Conservation (phyloP, 495 filamentous ascomycete species). For the Neohortaea acidophila region DNA sequence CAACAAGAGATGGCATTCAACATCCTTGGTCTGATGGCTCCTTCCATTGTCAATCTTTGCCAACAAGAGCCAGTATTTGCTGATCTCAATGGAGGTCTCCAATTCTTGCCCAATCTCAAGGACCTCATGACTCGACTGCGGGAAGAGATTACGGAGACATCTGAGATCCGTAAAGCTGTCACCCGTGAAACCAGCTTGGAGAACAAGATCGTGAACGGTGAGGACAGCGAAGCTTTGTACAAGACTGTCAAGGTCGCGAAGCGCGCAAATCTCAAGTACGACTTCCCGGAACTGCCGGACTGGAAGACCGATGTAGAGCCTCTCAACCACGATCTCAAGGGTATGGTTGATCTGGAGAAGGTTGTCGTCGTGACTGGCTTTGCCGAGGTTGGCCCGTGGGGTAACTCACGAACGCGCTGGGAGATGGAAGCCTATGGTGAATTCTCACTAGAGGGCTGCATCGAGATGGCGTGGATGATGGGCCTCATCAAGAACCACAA, state of each 20-base stretch:
- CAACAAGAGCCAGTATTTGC: constrained; percentile 91
- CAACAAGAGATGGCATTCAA: constrained; percentile 99
- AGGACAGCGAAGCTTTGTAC: constrained; percentile 79
- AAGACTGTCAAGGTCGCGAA: constrained; percentile 85
- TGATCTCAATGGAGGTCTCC: constrained; percentile 91
- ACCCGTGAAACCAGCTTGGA: constrained; percentile 92
- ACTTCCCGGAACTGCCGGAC: constrained; percentile 77
- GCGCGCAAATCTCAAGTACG: constrained; percentile 91
- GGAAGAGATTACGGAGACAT: constrained; percentile 83
- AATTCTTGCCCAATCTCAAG: constrained; percentile 96
- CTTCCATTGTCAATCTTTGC: constrained; percentile 85
- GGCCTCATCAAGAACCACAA: constrained; percentile 98
- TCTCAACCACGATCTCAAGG: constrained; percentile 71
- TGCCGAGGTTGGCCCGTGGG: constrained; percentile 92
- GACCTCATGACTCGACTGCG: constrained; percentile 78
- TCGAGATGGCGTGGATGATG: constrained; percentile 99
- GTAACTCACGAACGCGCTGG: constrained; percentile 94
- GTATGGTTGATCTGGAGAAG: constrained; percentile 97
- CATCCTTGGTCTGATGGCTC: constrained; percentile 88
- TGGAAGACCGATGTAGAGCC: constrained; percentile 86
- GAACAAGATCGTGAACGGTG: constrained; percentile 94
- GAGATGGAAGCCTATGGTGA: constrained; percentile 96
- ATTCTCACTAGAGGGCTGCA: constrained; percentile 93
- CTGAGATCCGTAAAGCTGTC: constrained; percentile 82
- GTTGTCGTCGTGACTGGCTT: constrained; percentile 96